These are phyloP conservation scores for Clavispora vitiphila DNA, from an alignment of 805 yeast species.

Conservation along the genomic window DNA sequence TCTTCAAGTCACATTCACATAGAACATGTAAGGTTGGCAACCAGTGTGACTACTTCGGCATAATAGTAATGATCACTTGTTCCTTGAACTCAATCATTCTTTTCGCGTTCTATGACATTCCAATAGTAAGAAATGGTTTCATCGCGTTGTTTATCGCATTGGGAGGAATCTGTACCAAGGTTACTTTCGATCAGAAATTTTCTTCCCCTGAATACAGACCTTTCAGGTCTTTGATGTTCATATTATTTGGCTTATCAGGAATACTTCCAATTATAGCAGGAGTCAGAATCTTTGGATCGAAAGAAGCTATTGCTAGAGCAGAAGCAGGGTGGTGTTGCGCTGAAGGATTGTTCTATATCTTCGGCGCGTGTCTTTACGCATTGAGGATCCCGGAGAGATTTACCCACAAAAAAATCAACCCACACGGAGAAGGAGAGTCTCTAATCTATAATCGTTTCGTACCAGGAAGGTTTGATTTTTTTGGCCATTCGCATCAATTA, in stretches of 20 bases:
- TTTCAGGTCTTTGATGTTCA: slow-evolving; percentile 71
- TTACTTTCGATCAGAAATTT: slow-evolving; percentile 64
- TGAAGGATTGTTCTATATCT: slow-evolving; percentile 72
- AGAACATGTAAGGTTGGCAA: slow-evolving; percentile 53
- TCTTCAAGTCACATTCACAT: slow-evolving; percentile 62
- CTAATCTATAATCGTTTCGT: slow-evolving; percentile 9
- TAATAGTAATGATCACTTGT: slow-evolving; percentile 57
- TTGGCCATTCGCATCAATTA: slow-evolving; percentile 82
- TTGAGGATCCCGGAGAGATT: slow-evolving; percentile 70
- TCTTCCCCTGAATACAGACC: slow-evolving; percentile 71
- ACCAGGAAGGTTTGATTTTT: slow-evolving; percentile 47
- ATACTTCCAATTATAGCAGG: slow-evolving; percentile 64
- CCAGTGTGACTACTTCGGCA: slow-evolving; percentile 72
- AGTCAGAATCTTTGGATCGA: slow-evolving; percentile 41
- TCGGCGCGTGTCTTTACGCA: slow-evolving; percentile 80
- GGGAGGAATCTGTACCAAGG: slow-evolving; percentile 57
- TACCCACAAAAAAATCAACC: slow-evolving; percentile 22
- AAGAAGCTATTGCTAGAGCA: slow-evolving; percentile 45
- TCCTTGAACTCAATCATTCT: slow-evolving; percentile 25
- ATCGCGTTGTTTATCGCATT: slow-evolving; percentile 43
- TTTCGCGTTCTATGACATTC: slow-evolving; percentile 43
- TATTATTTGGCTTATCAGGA: slow-evolving; percentile 75
- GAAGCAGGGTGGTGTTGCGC: slow-evolving; percentile 56
- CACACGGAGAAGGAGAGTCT: slow-evolving; percentile 1
- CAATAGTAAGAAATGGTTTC: slow-evolving; percentile 32